These are phyloP conservation scores for Collybiopsis confluens DNA, from an alignment of 768 basidiomycete genomes.

Conservation along the genomic window DNA sequence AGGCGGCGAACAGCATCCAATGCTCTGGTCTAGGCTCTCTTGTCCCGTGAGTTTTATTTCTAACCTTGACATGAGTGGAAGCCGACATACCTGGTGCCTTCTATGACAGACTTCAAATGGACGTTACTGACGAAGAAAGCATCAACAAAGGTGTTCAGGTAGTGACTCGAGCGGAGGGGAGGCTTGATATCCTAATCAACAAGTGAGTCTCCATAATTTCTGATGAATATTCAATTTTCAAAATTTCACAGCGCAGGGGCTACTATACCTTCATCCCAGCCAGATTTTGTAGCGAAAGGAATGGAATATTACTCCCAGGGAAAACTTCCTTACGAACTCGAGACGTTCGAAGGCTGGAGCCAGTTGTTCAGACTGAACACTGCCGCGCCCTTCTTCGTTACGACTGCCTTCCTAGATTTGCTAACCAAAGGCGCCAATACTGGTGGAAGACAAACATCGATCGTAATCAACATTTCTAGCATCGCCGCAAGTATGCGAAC, in stretches of 20 bases:
- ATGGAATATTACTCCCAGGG: neutral
- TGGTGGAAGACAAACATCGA: neutral
- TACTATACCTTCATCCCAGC: neutral
- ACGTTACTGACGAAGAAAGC: neutral
- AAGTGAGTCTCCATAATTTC: neutral
- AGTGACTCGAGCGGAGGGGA: neutral
- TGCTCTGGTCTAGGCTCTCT: neutral
- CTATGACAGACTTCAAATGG: conserved; percentile 1
- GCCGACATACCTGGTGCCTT: neutral
- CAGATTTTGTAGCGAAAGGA: neutral
- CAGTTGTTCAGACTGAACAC: conserved; percentile 1
- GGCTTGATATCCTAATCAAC: conserved; percentile 7
- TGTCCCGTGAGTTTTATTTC: neutral
- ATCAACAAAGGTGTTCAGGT: conserved; percentile 4
- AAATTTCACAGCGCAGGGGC: neutral
- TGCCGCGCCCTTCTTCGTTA: conserved; percentile 5
- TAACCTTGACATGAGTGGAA: neutral
- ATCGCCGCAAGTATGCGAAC: neutral
- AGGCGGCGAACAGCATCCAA: neutral
- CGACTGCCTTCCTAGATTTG: conserved; percentile 19
- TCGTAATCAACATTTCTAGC: neutral
- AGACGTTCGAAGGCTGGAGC: neutral
- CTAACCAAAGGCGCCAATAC: conserved; percentile 31
- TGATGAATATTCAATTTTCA: no score
- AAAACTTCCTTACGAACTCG: neutral